Base-by-base conservation (phyloP, 192 early-diverging fungal genomes). In the Obelidium mucronatum region DNA sequence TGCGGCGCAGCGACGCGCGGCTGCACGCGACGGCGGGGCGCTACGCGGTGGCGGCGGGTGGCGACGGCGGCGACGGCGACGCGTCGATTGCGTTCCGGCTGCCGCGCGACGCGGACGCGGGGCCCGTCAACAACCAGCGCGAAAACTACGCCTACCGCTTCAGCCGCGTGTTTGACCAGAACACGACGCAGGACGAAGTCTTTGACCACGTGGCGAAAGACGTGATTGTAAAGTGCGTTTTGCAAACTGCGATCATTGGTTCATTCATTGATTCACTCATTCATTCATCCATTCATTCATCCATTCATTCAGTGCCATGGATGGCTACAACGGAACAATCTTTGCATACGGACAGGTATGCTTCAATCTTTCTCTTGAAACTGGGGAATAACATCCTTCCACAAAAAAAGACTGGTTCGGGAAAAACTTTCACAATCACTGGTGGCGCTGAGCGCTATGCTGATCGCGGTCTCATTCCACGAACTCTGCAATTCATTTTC, bases 401-500 rank as follows among this genome's bases (percentile, higher is more conserved):
- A 26, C 60, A n/a, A n/a, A n/a, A n/a, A n/a, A n/a, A 90, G 81
- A 90, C 89, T 24, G 89, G 89, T 28, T 90, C 86, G 19, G 89
- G 89, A 6, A 90, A 90, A 66, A 90, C 89, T n/a, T 90, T 88
- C 58, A 90, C 89, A 44, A 90, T 90, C 48, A 90, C 88, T 2
- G 89, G 89, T 17, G 89, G 89, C 5, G 85, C 89, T 2, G 88
- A 87, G 67, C 73, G 81, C 44, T 90, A 90, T 74, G 73, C 82
- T 19, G 89, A 90, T 67, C 73, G 89, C 33, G 89, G 89, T 34
- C 52, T 90, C 48, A 90, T 90, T 63, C 89, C 89, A 8, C 77
- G 89, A 22, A 81, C 86, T 24, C 61, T 90, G 48, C 88, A 90
- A 73, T 85, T 76, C 64, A 85, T 90, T 2, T 90, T 87, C 77